Conservation (phyloP, 352 stramenopile genomes). For the Globisporangium perplexum region DNA sequence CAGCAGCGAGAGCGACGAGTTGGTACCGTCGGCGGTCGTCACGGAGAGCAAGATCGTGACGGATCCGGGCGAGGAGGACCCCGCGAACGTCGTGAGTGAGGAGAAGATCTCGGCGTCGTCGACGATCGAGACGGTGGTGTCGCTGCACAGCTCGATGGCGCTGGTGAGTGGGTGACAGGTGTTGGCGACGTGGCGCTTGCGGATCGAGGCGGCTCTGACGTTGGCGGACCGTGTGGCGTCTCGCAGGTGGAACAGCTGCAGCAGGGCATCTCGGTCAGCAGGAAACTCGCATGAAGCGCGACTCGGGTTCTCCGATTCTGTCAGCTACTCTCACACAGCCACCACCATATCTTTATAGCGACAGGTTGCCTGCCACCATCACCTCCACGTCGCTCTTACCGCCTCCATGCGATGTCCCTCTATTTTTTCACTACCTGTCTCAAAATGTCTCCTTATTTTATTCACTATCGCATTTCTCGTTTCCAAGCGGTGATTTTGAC, state of each 20-base stretch:
- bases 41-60: conserved; percentile 12
- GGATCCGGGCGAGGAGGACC: conserved; percentile 25
- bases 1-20: not conserved
- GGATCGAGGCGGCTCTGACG: too few relatives aligned
- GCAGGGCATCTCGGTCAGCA: conserved; percentile 48
- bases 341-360: conserved; percentile 3
- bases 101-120: conserved; percentile 58
- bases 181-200: not conserved
- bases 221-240: not conserved
- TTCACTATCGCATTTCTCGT: not conserved
- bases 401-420: too few relatives aligned
- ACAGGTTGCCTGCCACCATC: too few relatives aligned
- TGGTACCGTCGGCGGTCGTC: conserved; percentile 10
- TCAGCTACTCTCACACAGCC: not conserved
- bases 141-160: conserved; percentile 59
- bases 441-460: not conserved
- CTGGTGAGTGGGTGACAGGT: conserved; percentile 40
- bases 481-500: not conserved
- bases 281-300: conserved; percentile 9
- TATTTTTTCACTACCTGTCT: too few relatives aligned
- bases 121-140: conserved; percentile 73
- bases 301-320: too few relatives aligned
- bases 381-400: too few relatives aligned
- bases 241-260: conserved; percentile 44
- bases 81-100: conserved; percentile 28